phyloP scores from a whole-genome alignment of 805 yeast genomes.

The Scheffersomyces spartinae region DNA sequence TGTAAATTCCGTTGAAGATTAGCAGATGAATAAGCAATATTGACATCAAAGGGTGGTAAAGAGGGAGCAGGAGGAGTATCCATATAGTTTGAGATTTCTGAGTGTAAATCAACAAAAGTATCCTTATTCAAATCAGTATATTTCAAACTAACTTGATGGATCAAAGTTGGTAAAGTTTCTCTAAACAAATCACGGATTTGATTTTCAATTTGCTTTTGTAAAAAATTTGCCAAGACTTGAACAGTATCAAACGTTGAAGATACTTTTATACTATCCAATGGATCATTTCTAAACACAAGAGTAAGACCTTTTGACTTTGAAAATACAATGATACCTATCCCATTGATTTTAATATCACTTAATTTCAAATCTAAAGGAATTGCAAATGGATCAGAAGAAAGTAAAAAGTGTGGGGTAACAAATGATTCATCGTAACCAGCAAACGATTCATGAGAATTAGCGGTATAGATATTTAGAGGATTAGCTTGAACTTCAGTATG shows the following conservation, averaged over 20 bases:
- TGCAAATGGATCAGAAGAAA: constrained; percentile 57
- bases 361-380: constrained; percentile 70
- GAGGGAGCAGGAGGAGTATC: constrained; percentile 46
- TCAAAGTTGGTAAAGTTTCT: constrained; percentile 72
- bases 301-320: constrained; percentile 76
- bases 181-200: constrained; percentile 73
- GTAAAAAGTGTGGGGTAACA: constrained; percentile 53
- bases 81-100: constrained; percentile 16
- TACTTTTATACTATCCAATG: constrained; percentile 71
- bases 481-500: constrained; percentile 79
- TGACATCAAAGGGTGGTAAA: constrained; percentile 49
- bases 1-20: constrained; percentile 21
- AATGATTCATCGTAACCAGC: constrained; percentile 26
- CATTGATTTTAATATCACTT: constrained; percentile 59
- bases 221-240: constrained; percentile 69
- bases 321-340: constrained; percentile 78
- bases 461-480: constrained; percentile 58
- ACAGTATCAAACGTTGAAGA: constrained; percentile 81
- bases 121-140: constrained; percentile 19
- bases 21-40: constrained; percentile 54
- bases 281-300: constrained; percentile 80
- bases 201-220: constrained; percentile 72
- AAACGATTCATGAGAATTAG: constrained; percentile 25
- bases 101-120: constrained; percentile 22
- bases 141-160: constrained; percentile 63